Percentiles rank a stretch among this genome's conserved stretches.
phyloP scores from a whole-genome alignment of 129 eudicot species.

The Flaveria sonorensis region DNA sequence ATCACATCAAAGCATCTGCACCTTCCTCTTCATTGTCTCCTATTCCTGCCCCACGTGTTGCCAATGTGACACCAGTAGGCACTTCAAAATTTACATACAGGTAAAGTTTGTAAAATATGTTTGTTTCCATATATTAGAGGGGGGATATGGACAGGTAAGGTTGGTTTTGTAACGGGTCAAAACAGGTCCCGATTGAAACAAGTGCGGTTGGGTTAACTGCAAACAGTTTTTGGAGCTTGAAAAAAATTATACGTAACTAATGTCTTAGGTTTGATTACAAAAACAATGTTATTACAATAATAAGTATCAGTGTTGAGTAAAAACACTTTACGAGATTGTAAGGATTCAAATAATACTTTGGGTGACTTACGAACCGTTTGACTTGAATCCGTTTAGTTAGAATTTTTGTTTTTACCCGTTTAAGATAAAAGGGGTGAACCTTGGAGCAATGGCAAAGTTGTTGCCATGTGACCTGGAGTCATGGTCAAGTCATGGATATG shows the following conservation, averaged over 20 bases:
- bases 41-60: constrained; percentile 51
- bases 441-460: too few species aligned
- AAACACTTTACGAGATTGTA: neutral
- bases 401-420: neutral
- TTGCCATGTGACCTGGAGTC: too few species aligned
- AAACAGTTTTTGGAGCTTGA: neutral
- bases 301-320: neutral
- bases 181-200: neutral
- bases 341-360: neutral
- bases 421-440: neutral
- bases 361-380: neutral
- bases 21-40: constrained; percentile 54
- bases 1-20: constrained; percentile 48
- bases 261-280: neutral
- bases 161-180: neutral
- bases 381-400: neutral
- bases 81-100: constrained; percentile 3
- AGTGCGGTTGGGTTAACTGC: neutral
- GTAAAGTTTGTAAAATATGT: neutral
- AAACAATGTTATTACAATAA: neutral
- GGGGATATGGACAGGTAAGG: neutral
- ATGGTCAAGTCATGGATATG: too few species aligned
- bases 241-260: neutral
- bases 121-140: neutral
- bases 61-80: constrained; percentile 41